Percentiles rank a stretch among this genome's conserved stretches.
Evolutionary conservation across 2,329 filamentous ascomycete species (phyloP).

Genomic region (Ophiostoma sp.): DNA sequence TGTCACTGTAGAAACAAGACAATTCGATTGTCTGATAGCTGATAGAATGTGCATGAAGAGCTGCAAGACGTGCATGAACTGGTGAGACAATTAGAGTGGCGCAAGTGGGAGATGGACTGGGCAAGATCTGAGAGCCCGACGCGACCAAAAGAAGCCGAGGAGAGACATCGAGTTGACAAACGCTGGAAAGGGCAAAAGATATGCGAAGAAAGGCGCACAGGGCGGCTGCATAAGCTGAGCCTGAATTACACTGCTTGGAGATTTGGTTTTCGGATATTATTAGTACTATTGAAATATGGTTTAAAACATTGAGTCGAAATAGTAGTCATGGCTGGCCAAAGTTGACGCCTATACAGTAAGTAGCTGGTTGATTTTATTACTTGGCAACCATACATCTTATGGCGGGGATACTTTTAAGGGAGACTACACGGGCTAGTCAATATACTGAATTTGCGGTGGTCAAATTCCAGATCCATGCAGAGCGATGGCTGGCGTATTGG

Average conservation of each 20-base stretch:
- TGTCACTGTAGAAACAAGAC: constrained; percentile 9
- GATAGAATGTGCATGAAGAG: constrained; percentile 1
- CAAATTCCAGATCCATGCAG: not conserved
- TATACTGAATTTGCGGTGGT: not conserved
- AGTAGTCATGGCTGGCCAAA: no score
- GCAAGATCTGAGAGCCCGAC: not conserved
- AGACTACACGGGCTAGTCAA: not conserved
- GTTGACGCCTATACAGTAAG: no score
- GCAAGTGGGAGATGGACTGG: not conserved
- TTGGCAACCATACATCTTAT: not conserved
- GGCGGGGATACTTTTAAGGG: not conserved
- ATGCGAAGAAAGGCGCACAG: not conserved
- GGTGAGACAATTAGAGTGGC: not conserved
- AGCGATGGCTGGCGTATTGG: not conserved
- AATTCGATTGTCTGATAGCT: not conserved
- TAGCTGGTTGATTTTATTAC: no score
- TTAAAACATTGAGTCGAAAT: no score
- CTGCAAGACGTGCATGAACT: constrained; percentile 7
- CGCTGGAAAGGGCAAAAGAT: not conserved
- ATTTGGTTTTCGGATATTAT: not conserved
- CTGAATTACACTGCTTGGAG: not conserved
- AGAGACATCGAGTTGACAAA: not conserved
- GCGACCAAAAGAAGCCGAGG: not conserved
- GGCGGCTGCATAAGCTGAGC: constrained; percentile 1
- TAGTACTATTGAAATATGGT: not conserved